Percentiles rank a stretch among this genome's conserved stretches.
These are phyloP conservation scores for Kalanchoe fedtschenkoi DNA, from an alignment of 164 flowering plant species.

Conservation along the genomic window DNA sequence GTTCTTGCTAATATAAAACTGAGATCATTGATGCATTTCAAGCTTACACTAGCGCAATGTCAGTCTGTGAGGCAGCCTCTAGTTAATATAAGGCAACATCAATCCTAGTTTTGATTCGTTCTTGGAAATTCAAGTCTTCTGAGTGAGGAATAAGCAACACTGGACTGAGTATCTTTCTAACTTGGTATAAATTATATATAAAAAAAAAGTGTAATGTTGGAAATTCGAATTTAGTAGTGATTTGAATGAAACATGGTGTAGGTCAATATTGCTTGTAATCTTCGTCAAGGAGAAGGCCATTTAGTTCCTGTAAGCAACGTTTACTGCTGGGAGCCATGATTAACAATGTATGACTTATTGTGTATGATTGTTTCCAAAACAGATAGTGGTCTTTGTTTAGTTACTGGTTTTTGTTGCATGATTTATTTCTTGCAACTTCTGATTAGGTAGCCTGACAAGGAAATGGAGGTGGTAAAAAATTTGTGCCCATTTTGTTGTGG, in stretches of 20 bases:
- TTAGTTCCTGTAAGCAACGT: neutral
- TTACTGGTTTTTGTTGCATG: neutral
- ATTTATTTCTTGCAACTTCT: slow-evolving; percentile 9
- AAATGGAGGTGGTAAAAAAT: slow-evolving; percentile 32
- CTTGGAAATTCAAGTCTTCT: neutral
- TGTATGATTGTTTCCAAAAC: neutral
- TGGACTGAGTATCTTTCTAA: neutral
- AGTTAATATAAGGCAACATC: neutral
- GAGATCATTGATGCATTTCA: neutral
- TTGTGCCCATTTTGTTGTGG: slow-evolving; percentile 67
- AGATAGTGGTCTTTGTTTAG: neutral
- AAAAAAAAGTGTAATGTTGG: neutral
- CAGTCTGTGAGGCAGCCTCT: neutral
- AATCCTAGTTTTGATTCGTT: neutral
- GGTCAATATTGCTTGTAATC: neutral
- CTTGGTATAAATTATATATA: no score
- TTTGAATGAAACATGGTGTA: neutral
- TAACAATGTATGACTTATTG: slow-evolving; percentile 1
- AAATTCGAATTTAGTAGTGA: neutral
- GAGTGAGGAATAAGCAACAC: neutral
- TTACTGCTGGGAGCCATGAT: neutral
- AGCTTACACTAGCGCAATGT: neutral
- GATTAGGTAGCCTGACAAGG: slow-evolving; percentile 56
- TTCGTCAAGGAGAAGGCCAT: neutral
- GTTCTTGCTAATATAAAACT: neutral